Evolutionary conservation across 1,139 yeast species (phyloP), one percentile per base, ranked within the genome.

Genomic region (Pichia sp.): DNA sequence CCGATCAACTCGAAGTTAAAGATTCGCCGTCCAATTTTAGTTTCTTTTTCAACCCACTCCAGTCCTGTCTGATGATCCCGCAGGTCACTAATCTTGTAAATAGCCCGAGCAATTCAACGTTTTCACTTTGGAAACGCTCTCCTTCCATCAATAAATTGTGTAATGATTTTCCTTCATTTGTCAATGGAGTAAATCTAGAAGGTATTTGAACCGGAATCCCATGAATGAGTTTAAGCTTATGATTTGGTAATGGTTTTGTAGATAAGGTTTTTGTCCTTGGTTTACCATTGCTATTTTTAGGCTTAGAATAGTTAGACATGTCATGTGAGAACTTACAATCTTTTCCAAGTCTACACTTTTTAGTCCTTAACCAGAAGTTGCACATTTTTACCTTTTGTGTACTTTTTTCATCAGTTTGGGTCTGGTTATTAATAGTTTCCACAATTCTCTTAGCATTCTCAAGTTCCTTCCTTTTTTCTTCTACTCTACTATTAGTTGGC

Each of bases 401-500:
- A 7, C 32, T 36, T 13, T 32, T 19, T 31, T 16, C 26, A 16
- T 15, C 34, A 4, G 29, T 16, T 11, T 7, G 29, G 48, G 36
- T 15, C 52, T 31, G 41, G 30, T 32, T 49, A 16, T 49, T 49
- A 19, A 53, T n/a, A 29, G 45, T 52, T 19, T 52, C 52, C 7
- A 53, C 34, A 4, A 55, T 50, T 41, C 44, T 51, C 30, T 53
- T 43, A 49, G 63, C 64, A 19, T 61, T 60, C 31, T 53, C 53
- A 40, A 62, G 55, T 43, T 63, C 60, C 53, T 64, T 63, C 49
- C 64, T 56, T 50, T 70, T 74, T 48, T 67, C 68, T 48, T 67
- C 74, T 0, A 81, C 70, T 55, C 87, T 75, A 58, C 72, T 73
- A 31, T 69, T 71, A 0, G 90, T 76, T 1, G 96, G 92, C 96